Evolutionary conservation across 805 yeast species (phyloP).

Genomic region (Myxozyma geophila): DNA sequence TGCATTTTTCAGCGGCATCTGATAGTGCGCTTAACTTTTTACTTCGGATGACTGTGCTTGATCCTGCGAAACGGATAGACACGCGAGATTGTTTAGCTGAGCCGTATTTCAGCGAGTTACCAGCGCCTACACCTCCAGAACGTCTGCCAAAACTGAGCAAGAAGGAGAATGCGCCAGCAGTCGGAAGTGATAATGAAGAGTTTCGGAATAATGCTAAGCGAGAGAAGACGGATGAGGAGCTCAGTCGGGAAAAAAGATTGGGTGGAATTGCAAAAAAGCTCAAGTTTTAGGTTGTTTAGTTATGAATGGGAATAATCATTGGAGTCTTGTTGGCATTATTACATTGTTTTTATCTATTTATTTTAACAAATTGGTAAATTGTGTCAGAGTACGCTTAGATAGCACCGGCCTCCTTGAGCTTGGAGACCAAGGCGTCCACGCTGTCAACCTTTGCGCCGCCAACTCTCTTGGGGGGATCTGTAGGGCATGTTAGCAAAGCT

Average conservation of each 20-base stretch:
- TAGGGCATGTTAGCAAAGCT: background rate
- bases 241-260: conserved; percentile 8
- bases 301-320: too few relatives aligned
- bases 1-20: conserved; percentile 66
- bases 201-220: background rate
- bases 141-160: conserved; percentile 23
- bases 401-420: conserved; percentile 77
- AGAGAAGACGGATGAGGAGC: conserved; percentile 8
- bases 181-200: conserved; percentile 18
- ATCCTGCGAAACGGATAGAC: conserved; percentile 89
- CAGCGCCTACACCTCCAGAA: conserved; percentile 32
- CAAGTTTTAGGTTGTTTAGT: background rate
- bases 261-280: conserved; percentile 18
- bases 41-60: conserved; percentile 55
- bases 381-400: conserved; percentile 46
- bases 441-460: conserved; percentile 79
- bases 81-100: conserved; percentile 90
- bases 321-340: background rate
- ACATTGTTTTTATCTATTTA: background rate
- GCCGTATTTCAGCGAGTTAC: conserved; percentile 63
- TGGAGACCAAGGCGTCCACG: conserved; percentile 81
- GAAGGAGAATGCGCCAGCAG: conserved; percentile 5
- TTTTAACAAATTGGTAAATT: background rate
- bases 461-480: conserved; percentile 79
- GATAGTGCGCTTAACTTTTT: conserved; percentile 81